Percentiles rank a stretch among this genome's conserved stretches.
Evolutionary conservation across 2,329 filamentous ascomycete species (phyloP).

Genomic region (Dichotomopilus funicola): DNA sequence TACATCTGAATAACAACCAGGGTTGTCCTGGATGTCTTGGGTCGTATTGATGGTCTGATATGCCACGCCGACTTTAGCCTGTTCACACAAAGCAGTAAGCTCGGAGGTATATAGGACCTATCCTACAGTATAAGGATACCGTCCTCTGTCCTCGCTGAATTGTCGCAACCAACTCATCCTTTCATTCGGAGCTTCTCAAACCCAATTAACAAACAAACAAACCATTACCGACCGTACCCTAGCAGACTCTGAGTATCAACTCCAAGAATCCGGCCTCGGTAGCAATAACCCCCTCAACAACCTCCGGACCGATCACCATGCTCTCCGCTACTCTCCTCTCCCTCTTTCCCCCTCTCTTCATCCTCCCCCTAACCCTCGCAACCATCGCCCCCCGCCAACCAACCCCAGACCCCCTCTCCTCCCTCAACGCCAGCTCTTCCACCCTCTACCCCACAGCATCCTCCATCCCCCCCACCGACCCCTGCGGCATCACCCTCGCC

Average conservation of each 20-base stretch:
- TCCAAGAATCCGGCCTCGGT: too few relatives aligned
- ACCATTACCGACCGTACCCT: too few relatives aligned
- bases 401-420: conserved; percentile 4
- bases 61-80: neutral
- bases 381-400: neutral
- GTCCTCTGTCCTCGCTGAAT: neutral
- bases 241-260: too few relatives aligned
- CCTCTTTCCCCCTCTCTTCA: neutral
- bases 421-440: neutral
- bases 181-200: too few relatives aligned
- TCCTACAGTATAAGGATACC: neutral
- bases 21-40: neutral
- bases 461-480: neutral
- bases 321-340: neutral
- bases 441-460: neutral
- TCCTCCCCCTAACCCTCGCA: neutral
- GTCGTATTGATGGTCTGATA: neutral
- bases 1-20: too few relatives aligned
- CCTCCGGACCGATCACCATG: neutral
- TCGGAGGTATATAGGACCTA: neutral
- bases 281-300: too few relatives aligned
- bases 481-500: neutral
- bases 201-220: too few relatives aligned
- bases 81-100: neutral
- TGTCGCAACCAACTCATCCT: neutral